Evolutionary conservation across 1,284 basidiomycete species (phyloP), one percentile per base, ranked within the genome.

Genomic region (Xanthoconium separans): DNA sequence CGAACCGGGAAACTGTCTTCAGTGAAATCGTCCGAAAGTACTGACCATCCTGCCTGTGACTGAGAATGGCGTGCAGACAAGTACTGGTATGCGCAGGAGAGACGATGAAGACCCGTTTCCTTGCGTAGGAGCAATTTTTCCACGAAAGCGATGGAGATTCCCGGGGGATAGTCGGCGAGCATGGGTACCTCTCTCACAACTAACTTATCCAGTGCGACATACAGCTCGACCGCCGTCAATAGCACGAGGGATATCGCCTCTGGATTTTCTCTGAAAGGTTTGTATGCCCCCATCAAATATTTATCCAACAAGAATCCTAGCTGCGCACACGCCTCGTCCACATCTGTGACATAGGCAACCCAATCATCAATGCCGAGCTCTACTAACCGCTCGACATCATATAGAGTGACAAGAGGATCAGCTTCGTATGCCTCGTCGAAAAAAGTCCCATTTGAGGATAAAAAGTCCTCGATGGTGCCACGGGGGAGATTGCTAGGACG

Each of bases 371-470:
- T 37, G 9, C 36, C n/a, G 0, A n/a, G 9, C 36, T 37, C 36
- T 10, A 37, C 61, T 2, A 60, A 53, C 27, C 41, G 46, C 55
- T 76, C 73, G 7, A 77, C 64, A 50, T 76, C 74, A 16, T 57
- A 60, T 0, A 74, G 61, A 3, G 66, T 60, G 12, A 65, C 4
- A 30, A 53, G 44, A 4, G 61, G 33, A 15, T 70, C 54, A 0
- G 43, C 42, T 11, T 6, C 0, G 31, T 52, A 55, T 6, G 44
- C 55, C 7, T 18, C 15, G 0, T 41, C 24, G 27, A 66, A 65
- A 39, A 60, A 66, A 1, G 36, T 0, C 4, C 45, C 44, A n/a
- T 58, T 39, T 1, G 40, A 42, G 12, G 59, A 56, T 18, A 65
- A 33, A n/a, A 63, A 63, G 12, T 66, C 54, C 0, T 48, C 33